A percentile compares a stretch with the other conserved stretches of the same genome.
Evolutionary conservation across 805 yeast genomes (phyloP).

Genomic region (Soucietia sequanensis): DNA sequence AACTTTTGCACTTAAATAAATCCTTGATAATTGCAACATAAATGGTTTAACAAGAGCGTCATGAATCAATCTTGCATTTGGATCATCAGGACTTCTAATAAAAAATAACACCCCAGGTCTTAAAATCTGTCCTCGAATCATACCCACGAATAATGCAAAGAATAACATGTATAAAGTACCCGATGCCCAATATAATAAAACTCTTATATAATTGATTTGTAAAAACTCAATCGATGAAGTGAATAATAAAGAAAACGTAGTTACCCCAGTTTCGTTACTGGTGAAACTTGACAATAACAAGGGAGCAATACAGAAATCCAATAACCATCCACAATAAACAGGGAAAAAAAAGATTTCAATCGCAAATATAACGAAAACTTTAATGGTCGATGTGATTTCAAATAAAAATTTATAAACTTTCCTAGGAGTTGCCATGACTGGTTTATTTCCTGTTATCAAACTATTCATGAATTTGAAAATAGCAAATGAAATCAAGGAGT

Average conservation of each 20-base stretch:
- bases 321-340: constrained; percentile 73
- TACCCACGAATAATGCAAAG: constrained; percentile 82
- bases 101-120: constrained; percentile 90
- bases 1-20: constrained; percentile 68
- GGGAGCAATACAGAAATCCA: constrained; percentile 70
- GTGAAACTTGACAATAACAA: constrained; percentile 29
- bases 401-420: constrained; percentile 50
- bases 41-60: constrained; percentile 84
- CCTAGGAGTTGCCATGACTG: constrained; percentile 52
- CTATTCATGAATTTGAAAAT: constrained; percentile 27
- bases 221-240: constrained; percentile 18
- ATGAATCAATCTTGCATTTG: constrained; percentile 79
- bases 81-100: constrained; percentile 93
- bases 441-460: constrained; percentile 35
- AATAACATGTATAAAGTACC: constrained; percentile 88
- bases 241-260: constrained; percentile 17
- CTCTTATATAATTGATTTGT: constrained; percentile 18
- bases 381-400: constrained; percentile 59
- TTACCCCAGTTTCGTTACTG: constrained; percentile 6
- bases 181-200: constrained; percentile 51
- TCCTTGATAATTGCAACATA: constrained; percentile 66
- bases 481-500: constrained; percentile 20
- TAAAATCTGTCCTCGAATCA: constrained; percentile 69
- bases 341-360: constrained; percentile 88
- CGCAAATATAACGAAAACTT: constrained; percentile 71